Base-by-base conservation (phyloP, 192 early-diverging fungal genomes). In the Helicostylum pulchrum region DNA sequence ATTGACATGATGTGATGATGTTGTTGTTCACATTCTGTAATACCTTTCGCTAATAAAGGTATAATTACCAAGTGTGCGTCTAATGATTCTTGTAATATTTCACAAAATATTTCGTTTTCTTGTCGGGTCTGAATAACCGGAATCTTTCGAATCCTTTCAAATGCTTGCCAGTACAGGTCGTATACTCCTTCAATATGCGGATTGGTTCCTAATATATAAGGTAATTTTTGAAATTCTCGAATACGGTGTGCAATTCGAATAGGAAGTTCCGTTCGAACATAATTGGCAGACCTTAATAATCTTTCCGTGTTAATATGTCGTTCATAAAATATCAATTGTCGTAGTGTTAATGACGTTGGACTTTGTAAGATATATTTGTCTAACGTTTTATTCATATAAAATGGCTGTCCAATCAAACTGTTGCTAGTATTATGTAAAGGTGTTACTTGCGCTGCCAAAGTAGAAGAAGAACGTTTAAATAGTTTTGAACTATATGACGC, bases 161-260 rank as follows among this genome's bases (percentile, higher is more conserved):
- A 97, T 0, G 95, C 92, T 20, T 88, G 78, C 94, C 92, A 96
- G 71, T 97, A 99, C 57, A 96, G 74, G 48, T 87, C 78, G 53
- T 99, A 97, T 26, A 96, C 88, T 14, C 31, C 19, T 14, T 55
- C 45, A 5, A 97, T 86, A 70, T 96, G 92, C 2, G 96, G 93
- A 70, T 97, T 96, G 11, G 91, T 93, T 4, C 94, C 96, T 3
- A 94, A 91, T 44, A 96, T 92, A 65, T 93, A 99, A 3, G 96
- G 95, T 14, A 99, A 80, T 43, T 88, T 86, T 76, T 99, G 96
- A 65, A 97, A 95, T 67, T 90, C 90, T 50, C 90, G 83, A 70
- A 99, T 95, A 11, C 96, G 80, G 72, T 96, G 92, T n/a, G 96
- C 92, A 17, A 99, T 72, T 31, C 96, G 80, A 6, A 99, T 87